phyloP scores from a whole-genome alignment of 768 basidiomycete species.

The Fomitopsis pulvina region DNA sequence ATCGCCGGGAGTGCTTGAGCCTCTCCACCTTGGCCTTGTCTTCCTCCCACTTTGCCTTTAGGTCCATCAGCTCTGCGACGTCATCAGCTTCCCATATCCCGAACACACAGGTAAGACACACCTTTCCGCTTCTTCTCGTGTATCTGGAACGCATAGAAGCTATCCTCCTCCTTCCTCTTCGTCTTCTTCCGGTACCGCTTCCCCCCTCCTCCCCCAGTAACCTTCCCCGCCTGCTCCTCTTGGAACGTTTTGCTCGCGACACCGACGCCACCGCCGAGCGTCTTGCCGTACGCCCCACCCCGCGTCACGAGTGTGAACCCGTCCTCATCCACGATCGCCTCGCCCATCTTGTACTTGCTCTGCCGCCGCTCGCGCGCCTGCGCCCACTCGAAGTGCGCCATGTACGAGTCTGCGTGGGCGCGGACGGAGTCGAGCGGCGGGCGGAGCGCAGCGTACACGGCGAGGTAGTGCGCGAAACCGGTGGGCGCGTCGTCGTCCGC shows the following conservation, averaged over 20 bases:
- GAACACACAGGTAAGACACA: constrained; percentile 25
- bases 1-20: constrained; percentile 70
- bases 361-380: constrained; percentile 53
- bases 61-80: constrained; percentile 43
- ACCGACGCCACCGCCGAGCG: constrained; percentile 72
- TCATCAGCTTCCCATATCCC: constrained; percentile 14
- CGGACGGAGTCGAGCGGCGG: constrained; percentile 71
- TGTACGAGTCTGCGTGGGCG: constrained; percentile 73
- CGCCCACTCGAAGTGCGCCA: constrained; percentile 73
- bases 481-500: constrained; percentile 47
- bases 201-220: constrained; percentile 22
- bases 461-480: constrained; percentile 68
- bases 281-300: constrained; percentile 85
- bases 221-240: constrained; percentile 15
- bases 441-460: constrained; percentile 57
- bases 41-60: constrained; percentile 77
- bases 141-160: constrained; percentile 88
- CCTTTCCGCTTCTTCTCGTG: constrained; percentile 85
- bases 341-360: constrained; percentile 71
- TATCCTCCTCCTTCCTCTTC: constrained; percentile 53
- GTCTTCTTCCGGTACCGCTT: constrained; percentile 49
- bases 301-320: constrained; percentile 94
- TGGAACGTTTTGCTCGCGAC: constrained; percentile 57
- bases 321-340: constrained; percentile 89
- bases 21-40: constrained; percentile 84